Conservation (phyloP, 352 stramenopile genomes). For the Pythium plurisporium region DNA sequence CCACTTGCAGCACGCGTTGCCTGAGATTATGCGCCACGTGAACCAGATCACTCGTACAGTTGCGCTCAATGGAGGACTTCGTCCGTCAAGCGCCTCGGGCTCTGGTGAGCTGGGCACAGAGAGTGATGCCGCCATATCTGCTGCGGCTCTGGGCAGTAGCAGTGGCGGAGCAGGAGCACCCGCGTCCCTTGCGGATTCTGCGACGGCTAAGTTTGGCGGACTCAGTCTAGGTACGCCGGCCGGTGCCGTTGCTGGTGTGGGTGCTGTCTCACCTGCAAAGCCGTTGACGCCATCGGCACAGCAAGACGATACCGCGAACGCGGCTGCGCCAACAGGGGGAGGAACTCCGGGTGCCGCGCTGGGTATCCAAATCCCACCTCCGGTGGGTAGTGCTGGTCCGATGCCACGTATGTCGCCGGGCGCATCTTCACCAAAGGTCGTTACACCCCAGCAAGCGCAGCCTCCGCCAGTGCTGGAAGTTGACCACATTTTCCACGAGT, state of each 20-base stretch:
- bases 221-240: constrained; percentile 6
- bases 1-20: constrained; percentile 93
- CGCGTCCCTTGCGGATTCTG: constrained; percentile 3
- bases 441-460: constrained; percentile 35
- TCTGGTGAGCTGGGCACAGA: background rate
- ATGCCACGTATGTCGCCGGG: constrained; percentile 22
- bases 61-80: constrained; percentile 32
- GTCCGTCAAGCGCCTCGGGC: constrained; percentile 4
- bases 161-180: too few species aligned
- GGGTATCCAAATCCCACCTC: constrained; percentile 19
- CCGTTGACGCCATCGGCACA: constrained; percentile 15
- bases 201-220: constrained; percentile 19
- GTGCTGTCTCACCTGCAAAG: constrained; percentile 11
- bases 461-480: constrained; percentile 60
- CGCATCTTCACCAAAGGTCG: constrained; percentile 35
- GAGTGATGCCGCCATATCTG: too few species aligned
- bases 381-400: background rate
- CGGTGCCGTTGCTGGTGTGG: constrained; percentile 21
- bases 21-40: constrained; percentile 88
- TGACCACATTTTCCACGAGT: constrained; percentile 82
- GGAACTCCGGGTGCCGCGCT: constrained; percentile 8
- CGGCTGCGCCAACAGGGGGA: background rate
- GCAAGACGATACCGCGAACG: background rate
- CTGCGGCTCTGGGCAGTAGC: too few species aligned
- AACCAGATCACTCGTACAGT: constrained; percentile 75